Conservation (phyloP, 305 asterid species). For the Solanum hybrid region DNA sequence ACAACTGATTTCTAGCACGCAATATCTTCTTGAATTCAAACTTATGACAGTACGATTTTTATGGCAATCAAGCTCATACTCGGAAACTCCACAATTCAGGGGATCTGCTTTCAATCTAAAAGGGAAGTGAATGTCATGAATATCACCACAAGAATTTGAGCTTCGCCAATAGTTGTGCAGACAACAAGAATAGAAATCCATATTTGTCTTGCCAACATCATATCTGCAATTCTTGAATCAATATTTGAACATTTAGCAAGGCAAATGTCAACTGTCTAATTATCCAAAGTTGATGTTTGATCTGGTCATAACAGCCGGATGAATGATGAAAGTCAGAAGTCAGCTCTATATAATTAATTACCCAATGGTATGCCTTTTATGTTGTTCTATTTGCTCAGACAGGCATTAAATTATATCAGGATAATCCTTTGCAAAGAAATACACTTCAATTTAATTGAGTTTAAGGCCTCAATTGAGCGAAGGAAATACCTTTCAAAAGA, state of each 20-base stretch:
- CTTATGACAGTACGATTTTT: background rate
- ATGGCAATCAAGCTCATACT: conserved; percentile 2
- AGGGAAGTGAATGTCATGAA: conserved; percentile 8
- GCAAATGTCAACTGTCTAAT: background rate
- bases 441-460: background rate
- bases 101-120: conserved; percentile 13
- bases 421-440: background rate
- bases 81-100: background rate
- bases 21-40: background rate
- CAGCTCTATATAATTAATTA: background rate
- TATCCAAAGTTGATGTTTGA: background rate
- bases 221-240: background rate
- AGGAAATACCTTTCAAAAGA: background rate
- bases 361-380: background rate
- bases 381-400: too few relatives aligned
- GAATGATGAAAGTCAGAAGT: background rate
- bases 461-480: background rate
- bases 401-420: background rate
- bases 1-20: conserved; percentile 1
- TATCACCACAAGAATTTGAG: conserved; percentile 10
- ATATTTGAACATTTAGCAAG: background rate
- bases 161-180: background rate
- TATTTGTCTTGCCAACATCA: background rate
- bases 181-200: background rate
- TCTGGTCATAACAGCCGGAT: background rate